These are phyloP conservation scores for Emydomyces testavorans DNA, from an alignment of 2,329 filamentous ascomycete genomes.

Conservation along the genomic window DNA sequence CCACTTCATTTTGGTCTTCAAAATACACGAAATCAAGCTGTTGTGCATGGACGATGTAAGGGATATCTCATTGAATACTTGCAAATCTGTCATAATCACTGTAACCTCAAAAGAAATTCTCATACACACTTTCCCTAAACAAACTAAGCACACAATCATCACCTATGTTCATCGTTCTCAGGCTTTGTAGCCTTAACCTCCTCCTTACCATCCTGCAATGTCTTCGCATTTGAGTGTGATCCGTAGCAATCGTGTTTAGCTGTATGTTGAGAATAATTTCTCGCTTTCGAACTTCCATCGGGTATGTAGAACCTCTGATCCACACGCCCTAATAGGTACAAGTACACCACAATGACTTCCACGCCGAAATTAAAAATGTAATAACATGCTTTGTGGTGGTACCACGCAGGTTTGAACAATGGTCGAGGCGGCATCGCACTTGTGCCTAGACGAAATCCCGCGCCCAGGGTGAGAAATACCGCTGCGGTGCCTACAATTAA, in stretches of 20 bases:
- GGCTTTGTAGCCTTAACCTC: not conserved
- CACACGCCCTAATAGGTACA: slow-evolving; percentile 57
- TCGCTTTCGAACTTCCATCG: slow-evolving; percentile 44
- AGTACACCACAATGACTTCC: slow-evolving; percentile 57
- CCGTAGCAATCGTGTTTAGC: not conserved
- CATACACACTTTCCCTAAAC: too few relatives aligned
- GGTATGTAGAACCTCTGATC: slow-evolving; percentile 67
- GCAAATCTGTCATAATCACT: too few relatives aligned
- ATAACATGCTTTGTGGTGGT: slow-evolving; percentile 59
- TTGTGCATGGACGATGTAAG: too few relatives aligned
- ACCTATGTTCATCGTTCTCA: too few relatives aligned
- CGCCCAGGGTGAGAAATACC: slow-evolving; percentile 54
- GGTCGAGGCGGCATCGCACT: slow-evolving; percentile 44
- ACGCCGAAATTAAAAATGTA: slow-evolving; percentile 69
- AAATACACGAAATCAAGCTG: too few relatives aligned
- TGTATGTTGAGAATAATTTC: slow-evolving; percentile 9
- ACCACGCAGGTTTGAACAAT: slow-evolving; percentile 51
- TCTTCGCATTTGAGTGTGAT: not conserved
- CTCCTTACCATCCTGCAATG: not conserved
- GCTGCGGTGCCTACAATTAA: slow-evolving; percentile 49
- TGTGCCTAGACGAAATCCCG: slow-evolving; percentile 54
- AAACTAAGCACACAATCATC: too few relatives aligned
- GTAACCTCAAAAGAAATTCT: too few relatives aligned
- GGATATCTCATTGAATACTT: too few relatives aligned
- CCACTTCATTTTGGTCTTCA: too few relatives aligned